Conservation (phyloP, 2,329 filamentous ascomycete genomes). For the Sporothrix mexicana region DNA sequence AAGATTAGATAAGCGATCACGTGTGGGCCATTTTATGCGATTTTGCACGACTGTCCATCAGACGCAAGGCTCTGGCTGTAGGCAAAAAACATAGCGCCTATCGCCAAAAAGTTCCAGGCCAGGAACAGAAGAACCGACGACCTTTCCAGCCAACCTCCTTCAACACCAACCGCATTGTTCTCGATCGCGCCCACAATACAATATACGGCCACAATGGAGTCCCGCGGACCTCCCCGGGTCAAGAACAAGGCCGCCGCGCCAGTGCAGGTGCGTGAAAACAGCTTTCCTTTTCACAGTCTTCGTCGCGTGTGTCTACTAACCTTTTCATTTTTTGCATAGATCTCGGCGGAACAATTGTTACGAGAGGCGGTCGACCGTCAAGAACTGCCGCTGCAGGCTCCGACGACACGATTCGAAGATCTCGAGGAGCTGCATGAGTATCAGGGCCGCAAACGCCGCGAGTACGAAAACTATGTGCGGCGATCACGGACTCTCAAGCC, state of each 20-base stretch:
- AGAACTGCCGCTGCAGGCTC: conserved; percentile 84
- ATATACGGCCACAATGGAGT: conserved; percentile 70
- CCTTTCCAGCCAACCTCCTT: not conserved
- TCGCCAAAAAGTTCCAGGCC: conserved; percentile 1
- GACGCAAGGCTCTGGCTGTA: not conserved
- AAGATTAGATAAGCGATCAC: conserved; percentile 4
- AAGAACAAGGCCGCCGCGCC: conserved; percentile 98
- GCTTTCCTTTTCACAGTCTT: not conserved
- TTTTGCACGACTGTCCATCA: not conserved
- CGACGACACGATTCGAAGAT: conserved; percentile 93
- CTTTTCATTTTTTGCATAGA: conserved; percentile 61
- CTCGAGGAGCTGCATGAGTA: conserved; percentile 98
- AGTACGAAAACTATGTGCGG: conserved; percentile 97
- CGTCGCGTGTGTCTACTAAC: not conserved
- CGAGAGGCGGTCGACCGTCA: conserved; percentile 97
- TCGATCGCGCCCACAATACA: not conserved
- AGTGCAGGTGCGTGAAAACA: conserved; percentile 46
- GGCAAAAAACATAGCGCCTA: conserved; percentile 16
- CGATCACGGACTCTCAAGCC: conserved; percentile 96
- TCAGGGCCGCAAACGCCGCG: conserved; percentile 92
- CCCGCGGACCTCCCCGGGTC: conserved; percentile 90
- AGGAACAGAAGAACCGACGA: not conserved
- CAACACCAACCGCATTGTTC: not conserved
- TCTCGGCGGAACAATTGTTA: conserved; percentile 95
- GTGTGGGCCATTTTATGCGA: not conserved